phyloP scores from a whole-genome alignment of 2,329 filamentous ascomycete species.

The Diaporthe ilicicola region DNA sequence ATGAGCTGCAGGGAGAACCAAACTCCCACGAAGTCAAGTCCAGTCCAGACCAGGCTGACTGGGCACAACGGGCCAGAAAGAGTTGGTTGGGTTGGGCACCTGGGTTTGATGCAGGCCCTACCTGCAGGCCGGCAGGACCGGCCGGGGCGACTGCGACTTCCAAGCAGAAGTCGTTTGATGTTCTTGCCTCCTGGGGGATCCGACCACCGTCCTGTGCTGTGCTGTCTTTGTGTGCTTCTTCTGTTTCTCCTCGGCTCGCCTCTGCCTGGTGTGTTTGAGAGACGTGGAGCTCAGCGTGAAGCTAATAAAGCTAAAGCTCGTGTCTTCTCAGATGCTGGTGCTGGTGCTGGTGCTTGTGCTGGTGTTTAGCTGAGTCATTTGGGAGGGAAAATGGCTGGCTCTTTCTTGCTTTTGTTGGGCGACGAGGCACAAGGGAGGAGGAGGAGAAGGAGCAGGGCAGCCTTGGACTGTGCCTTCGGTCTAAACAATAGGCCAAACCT shows the following conservation, averaged over 20 bases:
- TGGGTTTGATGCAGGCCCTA: not conserved
- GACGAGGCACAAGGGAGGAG: not conserved
- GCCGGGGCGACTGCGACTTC: not conserved
- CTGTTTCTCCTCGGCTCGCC: too few species aligned
- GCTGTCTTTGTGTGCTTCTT: not conserved
- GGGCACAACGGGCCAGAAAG: not conserved
- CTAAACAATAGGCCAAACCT: slow-evolving; percentile 17
- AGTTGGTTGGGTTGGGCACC: too few species aligned
- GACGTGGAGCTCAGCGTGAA: not conserved
- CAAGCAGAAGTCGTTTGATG: not conserved
- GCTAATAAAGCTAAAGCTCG: not conserved
- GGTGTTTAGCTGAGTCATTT: not conserved
- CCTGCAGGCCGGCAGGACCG: not conserved
- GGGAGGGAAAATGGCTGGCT: not conserved
- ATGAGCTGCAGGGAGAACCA: slow-evolving; percentile 11
- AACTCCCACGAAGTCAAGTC: not conserved
- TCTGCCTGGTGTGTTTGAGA: not conserved
- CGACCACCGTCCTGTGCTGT: not conserved
- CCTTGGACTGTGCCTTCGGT: slow-evolving; percentile 2
- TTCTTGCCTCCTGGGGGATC: not conserved
- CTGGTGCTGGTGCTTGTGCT: too few species aligned
- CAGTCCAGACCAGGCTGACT: not conserved
- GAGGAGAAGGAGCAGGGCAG: not conserved
- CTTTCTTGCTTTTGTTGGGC: not conserved
- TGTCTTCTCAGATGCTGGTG: too few species aligned